Evolutionary conservation across 176 grass and related monocot species (phyloP).

Genomic region (Carex scoparia): DNA sequence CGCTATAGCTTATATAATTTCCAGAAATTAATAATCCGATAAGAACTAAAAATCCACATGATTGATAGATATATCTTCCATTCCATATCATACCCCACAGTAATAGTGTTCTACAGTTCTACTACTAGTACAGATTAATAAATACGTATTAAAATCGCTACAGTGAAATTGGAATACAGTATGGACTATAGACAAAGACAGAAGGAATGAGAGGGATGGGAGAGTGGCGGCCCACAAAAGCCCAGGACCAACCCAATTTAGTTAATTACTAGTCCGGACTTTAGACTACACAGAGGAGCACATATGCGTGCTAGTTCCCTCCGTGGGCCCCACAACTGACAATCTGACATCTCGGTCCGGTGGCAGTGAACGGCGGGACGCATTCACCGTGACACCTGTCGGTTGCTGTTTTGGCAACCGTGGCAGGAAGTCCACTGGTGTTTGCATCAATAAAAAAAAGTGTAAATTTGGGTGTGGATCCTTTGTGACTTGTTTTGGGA

Average conservation of each 20-base stretch:
- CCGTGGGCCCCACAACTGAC: not conserved
- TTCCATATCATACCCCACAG: not conserved
- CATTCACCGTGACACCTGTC: not conserved
- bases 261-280: too few species aligned
- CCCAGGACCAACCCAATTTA: not conserved
- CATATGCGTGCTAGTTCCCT: not conserved
- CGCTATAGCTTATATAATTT: not conserved
- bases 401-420: too few species aligned
- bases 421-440: too few species aligned
- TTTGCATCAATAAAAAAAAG: too few species aligned
- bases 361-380: not conserved
- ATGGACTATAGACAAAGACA: constrained; percentile 1
- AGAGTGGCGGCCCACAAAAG: not conserved
- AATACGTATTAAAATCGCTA: not conserved
- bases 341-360: not conserved
- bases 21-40: not conserved
- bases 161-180: not conserved
- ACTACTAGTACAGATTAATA: not conserved
- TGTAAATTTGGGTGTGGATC: too few species aligned
- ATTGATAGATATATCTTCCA: not conserved
- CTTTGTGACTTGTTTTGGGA: too few species aligned
- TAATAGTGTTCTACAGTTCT: not conserved
- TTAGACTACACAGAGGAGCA: not conserved
- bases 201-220: constrained; percentile 6
- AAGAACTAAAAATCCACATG: not conserved